phyloP scores from a whole-genome alignment of 805 yeast species.

The Yamadazyma paraphyllophila region DNA sequence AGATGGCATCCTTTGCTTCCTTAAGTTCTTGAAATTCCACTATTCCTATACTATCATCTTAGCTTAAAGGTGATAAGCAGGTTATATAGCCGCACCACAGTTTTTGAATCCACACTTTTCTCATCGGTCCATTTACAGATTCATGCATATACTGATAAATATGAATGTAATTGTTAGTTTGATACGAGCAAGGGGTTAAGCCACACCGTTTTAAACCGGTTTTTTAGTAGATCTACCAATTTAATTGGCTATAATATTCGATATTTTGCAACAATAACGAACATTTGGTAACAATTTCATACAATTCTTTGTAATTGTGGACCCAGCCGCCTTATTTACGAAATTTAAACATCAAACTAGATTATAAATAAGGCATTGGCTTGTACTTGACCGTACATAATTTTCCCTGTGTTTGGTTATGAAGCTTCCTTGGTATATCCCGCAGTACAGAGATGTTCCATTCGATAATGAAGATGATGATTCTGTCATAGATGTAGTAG shows the following conservation, averaged over 20 bases:
- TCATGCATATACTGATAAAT: background rate
- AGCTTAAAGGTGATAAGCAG: background rate
- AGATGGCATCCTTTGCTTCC: background rate
- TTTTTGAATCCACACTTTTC: background rate
- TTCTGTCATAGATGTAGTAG: slow-evolving; percentile 6
- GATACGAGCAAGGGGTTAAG: background rate
- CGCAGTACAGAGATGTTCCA: slow-evolving; percentile 15
- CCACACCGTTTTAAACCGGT: background rate
- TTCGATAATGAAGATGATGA: slow-evolving; percentile 9
- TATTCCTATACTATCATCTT: too few relatives aligned
- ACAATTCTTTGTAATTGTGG: background rate
- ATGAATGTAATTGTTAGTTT: background rate
- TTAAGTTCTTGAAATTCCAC: too few relatives aligned
- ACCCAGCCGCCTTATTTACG: background rate
- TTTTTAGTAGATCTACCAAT: background rate
- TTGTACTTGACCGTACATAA: too few relatives aligned
- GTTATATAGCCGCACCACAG: slow-evolving; percentile 2
- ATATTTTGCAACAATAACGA: background rate
- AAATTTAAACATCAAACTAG: too few relatives aligned
- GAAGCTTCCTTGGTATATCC: slow-evolving; percentile 18
- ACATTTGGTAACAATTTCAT: background rate
- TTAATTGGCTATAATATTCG: background rate
- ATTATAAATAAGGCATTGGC: too few relatives aligned
- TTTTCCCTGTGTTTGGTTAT: too few relatives aligned
- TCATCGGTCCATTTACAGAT: background rate